Evolutionary conservation across 495 filamentous ascomycete genomes (phyloP).

Genomic region (Friedmanniomyces simplex): DNA sequence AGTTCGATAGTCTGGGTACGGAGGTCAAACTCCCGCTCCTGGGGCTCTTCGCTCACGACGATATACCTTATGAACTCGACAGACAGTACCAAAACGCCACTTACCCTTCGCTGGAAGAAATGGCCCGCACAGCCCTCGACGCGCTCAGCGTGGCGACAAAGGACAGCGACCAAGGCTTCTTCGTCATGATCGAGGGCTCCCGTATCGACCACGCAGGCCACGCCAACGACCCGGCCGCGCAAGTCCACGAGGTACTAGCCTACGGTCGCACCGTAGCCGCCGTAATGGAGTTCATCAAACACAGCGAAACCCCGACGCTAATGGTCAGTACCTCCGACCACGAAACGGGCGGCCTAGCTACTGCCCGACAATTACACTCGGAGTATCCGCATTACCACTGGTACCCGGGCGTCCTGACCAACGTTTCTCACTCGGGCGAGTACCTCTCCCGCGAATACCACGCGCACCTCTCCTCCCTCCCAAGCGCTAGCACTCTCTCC

Average conservation of each 20-base stretch:
- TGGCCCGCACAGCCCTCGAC: conserved; percentile 71
- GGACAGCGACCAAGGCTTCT: conserved; percentile 85
- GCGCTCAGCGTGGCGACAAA: conserved; percentile 74
- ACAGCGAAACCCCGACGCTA: conserved; percentile 61
- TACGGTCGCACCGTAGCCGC: conserved; percentile 79
- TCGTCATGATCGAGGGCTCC: conserved; percentile 95
- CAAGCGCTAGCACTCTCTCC: background rate
- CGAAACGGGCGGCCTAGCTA: conserved; percentile 81
- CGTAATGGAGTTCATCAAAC: conserved; percentile 74
- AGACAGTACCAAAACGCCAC: conserved; percentile 61
- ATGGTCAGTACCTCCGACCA: conserved; percentile 87
- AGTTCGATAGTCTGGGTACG: conserved; percentile 74
- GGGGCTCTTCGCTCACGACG: conserved; percentile 70
- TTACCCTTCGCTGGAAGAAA: conserved; percentile 86
- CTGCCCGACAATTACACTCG: conserved; percentile 61
- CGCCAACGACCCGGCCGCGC: conserved; percentile 86
- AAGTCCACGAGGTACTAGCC: conserved; percentile 86
- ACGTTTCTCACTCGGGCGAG: conserved; percentile 69
- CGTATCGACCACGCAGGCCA: conserved; percentile 96
- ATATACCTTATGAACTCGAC: conserved; percentile 91
- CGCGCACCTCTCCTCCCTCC: conserved; percentile 37
- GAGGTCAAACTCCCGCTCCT: conserved; percentile 70
- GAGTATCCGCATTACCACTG: conserved; percentile 73
- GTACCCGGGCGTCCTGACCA: conserved; percentile 71
- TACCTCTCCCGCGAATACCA: conserved; percentile 51